phyloP scores from a whole-genome alignment of 1,284 basidiomycete species.

The Fomes fomentarius region DNA sequence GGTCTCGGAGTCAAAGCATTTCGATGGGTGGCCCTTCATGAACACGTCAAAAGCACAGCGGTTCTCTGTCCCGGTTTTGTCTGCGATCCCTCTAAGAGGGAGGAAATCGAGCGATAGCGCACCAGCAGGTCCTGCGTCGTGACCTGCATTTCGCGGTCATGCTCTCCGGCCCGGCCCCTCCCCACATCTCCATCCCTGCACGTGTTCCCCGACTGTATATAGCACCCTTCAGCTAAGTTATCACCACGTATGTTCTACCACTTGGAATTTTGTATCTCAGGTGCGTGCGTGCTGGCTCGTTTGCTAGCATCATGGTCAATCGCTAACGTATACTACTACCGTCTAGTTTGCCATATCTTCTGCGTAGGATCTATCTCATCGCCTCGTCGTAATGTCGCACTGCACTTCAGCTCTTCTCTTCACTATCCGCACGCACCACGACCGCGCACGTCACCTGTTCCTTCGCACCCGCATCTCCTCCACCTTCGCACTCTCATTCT shows the following conservation, averaged over 20 bases:
- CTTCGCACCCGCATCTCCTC: not conserved
- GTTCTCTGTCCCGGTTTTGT: constrained; percentile 21
- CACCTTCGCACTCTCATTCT: not conserved
- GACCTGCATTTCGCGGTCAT: not conserved
- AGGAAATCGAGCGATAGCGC: constrained; percentile 22
- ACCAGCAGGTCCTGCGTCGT: constrained; percentile 6
- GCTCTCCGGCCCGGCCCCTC: no score
- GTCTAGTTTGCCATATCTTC: not conserved
- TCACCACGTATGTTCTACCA: constrained; percentile 12
- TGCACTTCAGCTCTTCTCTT: not conserved
- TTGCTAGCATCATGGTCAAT: no score
- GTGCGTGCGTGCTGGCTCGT: not conserved
- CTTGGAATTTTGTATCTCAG: constrained; percentile 16
- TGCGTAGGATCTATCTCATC: not conserved
- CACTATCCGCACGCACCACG: not conserved
- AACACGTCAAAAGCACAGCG: constrained; percentile 17
- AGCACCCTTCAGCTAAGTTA: constrained; percentile 16
- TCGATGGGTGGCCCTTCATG: constrained; percentile 32
- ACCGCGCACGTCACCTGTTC: not conserved
- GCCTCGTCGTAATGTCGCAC: constrained; percentile 3
- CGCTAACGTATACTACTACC: no score
- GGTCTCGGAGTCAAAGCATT: constrained; percentile 25
- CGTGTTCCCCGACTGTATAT: not conserved
- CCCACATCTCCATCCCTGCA: not conserved
- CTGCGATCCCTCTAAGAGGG: constrained; percentile 15